These are phyloP conservation scores for Phytophthora vignae DNA, from an alignment of 352 stramenopile genomes.

Conservation along the genomic window DNA sequence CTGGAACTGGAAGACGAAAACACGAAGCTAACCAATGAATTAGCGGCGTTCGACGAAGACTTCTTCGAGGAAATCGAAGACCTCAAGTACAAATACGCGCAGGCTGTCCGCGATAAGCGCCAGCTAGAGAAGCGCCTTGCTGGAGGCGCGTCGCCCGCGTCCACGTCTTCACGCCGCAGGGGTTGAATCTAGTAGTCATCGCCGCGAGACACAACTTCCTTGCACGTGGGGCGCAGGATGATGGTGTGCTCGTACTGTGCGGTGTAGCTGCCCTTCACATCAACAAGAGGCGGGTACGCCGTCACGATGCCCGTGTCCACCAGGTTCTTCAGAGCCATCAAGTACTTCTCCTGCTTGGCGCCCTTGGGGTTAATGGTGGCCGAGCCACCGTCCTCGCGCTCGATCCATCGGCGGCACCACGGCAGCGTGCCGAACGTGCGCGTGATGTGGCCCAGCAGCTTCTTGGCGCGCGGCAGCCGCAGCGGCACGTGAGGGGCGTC, in stretches of 20 bases:
- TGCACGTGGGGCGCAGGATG: conserved; percentile 96
- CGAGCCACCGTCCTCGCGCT: conserved; percentile 97
- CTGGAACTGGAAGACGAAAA: conserved; percentile 76
- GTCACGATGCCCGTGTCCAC: conserved; percentile 97
- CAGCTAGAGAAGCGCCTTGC: conserved; percentile 54
- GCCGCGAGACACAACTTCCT: conserved; percentile 98
- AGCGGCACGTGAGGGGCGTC: conserved; percentile 95
- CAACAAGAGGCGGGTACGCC: conserved; percentile 96
- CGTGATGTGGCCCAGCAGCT: conserved; percentile 97
- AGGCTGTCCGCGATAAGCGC: conserved; percentile 86
- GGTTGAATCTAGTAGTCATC: conserved; percentile 94
- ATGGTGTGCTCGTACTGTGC: conserved; percentile 99
- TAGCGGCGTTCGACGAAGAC: conserved; percentile 93
- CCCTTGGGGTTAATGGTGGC: conserved; percentile 92
- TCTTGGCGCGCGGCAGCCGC: conserved; percentile 91
- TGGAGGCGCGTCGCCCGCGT: conserved; percentile 14
- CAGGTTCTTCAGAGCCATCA: conserved; percentile 97
- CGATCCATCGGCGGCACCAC: conserved; percentile 98
- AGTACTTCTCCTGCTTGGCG: conserved; percentile 98
- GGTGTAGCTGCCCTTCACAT: conserved; percentile 97
- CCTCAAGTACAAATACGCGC: conserved; percentile 95
- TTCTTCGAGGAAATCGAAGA: conserved; percentile 98
- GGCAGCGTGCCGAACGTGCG: conserved; percentile 99
- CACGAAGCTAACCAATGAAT: conserved; percentile 71
- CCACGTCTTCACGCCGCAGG: conserved; percentile 23